These are phyloP conservation scores for Orbilia quercus DNA, from an alignment of 2,329 filamentous ascomycete species.

Conservation along the genomic window DNA sequence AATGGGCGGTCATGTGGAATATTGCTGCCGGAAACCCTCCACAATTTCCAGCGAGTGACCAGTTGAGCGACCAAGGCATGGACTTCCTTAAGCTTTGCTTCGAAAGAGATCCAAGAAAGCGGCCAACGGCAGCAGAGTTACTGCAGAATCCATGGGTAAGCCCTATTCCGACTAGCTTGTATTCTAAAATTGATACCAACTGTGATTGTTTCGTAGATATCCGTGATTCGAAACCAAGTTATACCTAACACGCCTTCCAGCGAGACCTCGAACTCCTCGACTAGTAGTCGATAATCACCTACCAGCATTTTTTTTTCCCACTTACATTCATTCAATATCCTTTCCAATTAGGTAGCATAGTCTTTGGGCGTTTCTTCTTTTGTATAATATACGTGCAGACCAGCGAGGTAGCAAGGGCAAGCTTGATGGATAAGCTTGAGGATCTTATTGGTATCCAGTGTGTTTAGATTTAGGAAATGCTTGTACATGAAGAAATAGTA, in stretches of 20 bases:
- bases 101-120: constrained; percentile 79
- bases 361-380: constrained; percentile 25
- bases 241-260: constrained; percentile 55
- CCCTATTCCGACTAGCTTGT: not conserved
- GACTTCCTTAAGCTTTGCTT: constrained; percentile 92
- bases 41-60: constrained; percentile 81
- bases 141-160: constrained; percentile 90
- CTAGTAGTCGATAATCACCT: constrained; percentile 30
- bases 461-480: not conserved
- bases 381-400: constrained; percentile 15
- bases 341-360: constrained; percentile 20
- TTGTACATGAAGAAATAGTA: constrained; percentile 3
- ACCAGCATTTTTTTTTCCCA: not conserved
- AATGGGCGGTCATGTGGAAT: constrained; percentile 99
- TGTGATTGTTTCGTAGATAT: constrained; percentile 13
- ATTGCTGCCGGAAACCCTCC: constrained; percentile 97
- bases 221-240: constrained; percentile 55
- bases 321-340: constrained; percentile 3
- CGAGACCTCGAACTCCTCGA: constrained; percentile 46
- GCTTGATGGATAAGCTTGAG: constrained; percentile 8
- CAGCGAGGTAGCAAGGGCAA: not conserved
- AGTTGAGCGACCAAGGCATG: constrained; percentile 83
- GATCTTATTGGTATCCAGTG: constrained; percentile 9
- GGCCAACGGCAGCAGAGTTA: constrained; percentile 85
- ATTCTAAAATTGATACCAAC: not conserved